Percentiles rank a stretch among this genome's conserved stretches.
phyloP scores from a whole-genome alignment of 345 rosid species.

The Citrus australasica region DNA sequence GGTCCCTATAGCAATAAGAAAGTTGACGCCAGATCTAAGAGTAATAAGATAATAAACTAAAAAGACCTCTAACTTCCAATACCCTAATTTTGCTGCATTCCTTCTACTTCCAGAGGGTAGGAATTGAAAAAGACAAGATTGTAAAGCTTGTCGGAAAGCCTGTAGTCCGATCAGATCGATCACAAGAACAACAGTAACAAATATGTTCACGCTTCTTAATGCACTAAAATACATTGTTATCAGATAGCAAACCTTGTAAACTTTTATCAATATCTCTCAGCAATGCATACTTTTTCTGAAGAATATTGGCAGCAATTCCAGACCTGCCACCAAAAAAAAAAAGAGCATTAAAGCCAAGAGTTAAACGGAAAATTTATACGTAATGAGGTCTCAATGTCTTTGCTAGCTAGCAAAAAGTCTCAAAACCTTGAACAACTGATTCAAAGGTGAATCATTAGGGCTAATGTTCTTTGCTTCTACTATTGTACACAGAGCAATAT shows the following conservation, averaged over 20 bases:
- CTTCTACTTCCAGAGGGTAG: background rate
- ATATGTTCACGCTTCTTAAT: background rate
- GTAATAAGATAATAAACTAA: background rate
- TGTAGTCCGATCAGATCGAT: background rate
- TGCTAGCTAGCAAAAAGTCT: background rate
- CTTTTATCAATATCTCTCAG: conserved; percentile 84
- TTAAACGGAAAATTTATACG: background rate
- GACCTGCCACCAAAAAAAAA: conserved; percentile 31
- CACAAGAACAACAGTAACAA: background rate
- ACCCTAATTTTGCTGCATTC: background rate
- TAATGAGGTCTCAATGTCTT: background rate
- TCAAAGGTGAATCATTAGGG: background rate
- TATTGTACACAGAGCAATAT: too few species aligned
- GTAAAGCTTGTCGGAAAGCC: background rate
- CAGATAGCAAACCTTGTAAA: conserved; percentile 58
- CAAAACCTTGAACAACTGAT: background rate
- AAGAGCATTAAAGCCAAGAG: background rate
- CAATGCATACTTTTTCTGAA: conserved; percentile 84
- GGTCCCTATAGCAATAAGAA: background rate
- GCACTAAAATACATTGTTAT: background rate
- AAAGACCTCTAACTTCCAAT: background rate
- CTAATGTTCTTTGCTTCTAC: background rate
- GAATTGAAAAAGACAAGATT: background rate
- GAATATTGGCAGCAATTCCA: conserved; percentile 67
- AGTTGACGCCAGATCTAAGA: background rate